Evolutionary conservation across 768 basidiomycete species (phyloP), one percentile per base, ranked within the genome.

Genomic region (Candolleomyces aberdarensis): DNA sequence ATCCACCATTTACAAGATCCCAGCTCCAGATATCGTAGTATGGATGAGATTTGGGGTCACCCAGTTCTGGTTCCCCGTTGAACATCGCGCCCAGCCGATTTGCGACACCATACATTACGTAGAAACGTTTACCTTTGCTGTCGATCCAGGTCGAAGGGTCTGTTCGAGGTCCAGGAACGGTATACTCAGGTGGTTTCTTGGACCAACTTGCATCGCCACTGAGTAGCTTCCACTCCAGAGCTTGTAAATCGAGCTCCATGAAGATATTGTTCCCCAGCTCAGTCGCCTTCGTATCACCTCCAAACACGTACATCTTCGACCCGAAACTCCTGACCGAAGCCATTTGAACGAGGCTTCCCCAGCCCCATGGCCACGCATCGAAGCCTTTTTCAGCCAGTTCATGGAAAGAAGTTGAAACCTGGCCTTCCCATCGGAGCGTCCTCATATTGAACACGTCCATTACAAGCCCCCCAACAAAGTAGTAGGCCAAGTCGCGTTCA

Each of bases 1-100:
- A 78, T n/a, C 41, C 56, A 46, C 66, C 61, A 2, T 56, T 62
- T 13, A 62, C 54, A 31, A 78, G 65, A 60, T 70, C 67, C 71
- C 71, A 77, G 57, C 69, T 71, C 75, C 74, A 77, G 50, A 72
- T 56, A 60, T 76, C 75, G 29, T 67, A 67, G 58, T 72, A 72
- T 3, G 63, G 65, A 62, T 69, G 68, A 4, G 64, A 68, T 7
- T 58, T 48, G 9, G 1, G n/a, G 3, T 59, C 63, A 11, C 65
- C 70, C 36, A 36, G 36, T 20, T 72, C 70, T 0, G 64, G 62
- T 50, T 73, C 65, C 1, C 62, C 43, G 11, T 51, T 54, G 48
- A 74, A 58, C n/a, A 58, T 56, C 14, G 73, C 75, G 10, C 58
- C 70, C 39, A 66, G 47, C n/a, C 76, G 71, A 57, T 75, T 71